Base-by-base conservation (phyloP, 495 filamentous ascomycete genomes). In the Lineolata rhizophorae region DNA sequence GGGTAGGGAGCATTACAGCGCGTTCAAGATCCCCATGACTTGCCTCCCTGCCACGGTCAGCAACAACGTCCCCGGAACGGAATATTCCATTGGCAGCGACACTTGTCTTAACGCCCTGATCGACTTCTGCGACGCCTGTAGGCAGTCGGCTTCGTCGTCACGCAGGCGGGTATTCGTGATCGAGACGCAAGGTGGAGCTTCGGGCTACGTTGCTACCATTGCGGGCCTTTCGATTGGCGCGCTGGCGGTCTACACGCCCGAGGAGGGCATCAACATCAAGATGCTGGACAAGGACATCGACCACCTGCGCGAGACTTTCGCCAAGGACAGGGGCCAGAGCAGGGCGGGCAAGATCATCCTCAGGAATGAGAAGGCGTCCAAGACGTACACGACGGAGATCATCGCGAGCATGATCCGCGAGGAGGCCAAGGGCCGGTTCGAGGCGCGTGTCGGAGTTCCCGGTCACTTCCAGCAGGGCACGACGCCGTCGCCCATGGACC, bases 391-490 rank as follows among this genome's bases (percentile, higher is more conserved):
- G 17, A 91, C 90, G 0, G 79, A 85, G 47, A 63, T 95, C 24
- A 80, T 99, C 39, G 83, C 85, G 26, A 73, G 85, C 44, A 94
- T 95, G 56, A 92, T 99, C 54, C 72, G 74, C 28, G 81, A 92
- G 38, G 90, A 95, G 53, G 77, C 87, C 6, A 72, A 76, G 40
- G 82, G 82, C 31, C 67, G 81, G 1, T 99, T 95, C 40, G 90
- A 99, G 48, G 76, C 78, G n/a, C 72, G 84, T 30, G 74, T 80
- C 44, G 82, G 80, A 24, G 80, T 95, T 22, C 90, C 90, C 0
- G 90, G 90, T 14, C 87, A 97, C 53, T 87, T 94, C 43, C 87
- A 94, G 51, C 84, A 97, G 54, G 87, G 87, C 44, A 83, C 83
- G 24, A 81, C 76, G 15, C 90, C 90, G 0, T 84, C 79, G 1